Percentiles rank a stretch among this genome's conserved stretches.
phyloP scores from a whole-genome alignment of 805 yeast species.

The Barnettozyma botsteinii region DNA sequence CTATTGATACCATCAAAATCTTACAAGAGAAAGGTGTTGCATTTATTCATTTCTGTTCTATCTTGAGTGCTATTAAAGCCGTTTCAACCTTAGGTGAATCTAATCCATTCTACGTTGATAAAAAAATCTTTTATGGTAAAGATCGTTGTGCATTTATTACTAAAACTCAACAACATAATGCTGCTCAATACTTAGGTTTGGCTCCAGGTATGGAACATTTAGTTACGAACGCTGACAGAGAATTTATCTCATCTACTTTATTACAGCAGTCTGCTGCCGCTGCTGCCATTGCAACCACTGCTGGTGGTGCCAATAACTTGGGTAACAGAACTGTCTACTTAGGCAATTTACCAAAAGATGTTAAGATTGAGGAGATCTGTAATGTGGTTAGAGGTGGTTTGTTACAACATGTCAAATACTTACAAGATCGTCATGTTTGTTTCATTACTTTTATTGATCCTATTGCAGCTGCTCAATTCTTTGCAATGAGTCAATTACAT shows the following conservation, averaged over 20 bases:
- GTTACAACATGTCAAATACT: constrained; percentile 72
- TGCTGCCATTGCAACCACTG: constrained; percentile 92
- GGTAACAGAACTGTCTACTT: constrained; percentile 92
- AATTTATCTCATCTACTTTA: constrained; percentile 59
- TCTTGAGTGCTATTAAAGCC: constrained; percentile 78
- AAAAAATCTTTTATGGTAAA: constrained; percentile 85
- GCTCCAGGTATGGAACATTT: constrained; percentile 85
- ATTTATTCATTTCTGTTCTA: constrained; percentile 84
- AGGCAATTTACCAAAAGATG: constrained; percentile 84
- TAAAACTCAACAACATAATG: constrained; percentile 93
- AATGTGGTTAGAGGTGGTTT: constrained; percentile 95
- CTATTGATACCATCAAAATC: constrained; percentile 79
- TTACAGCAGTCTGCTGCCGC: constrained; percentile 96
- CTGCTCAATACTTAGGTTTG: constrained; percentile 88
- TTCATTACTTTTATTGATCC: constrained; percentile 95
- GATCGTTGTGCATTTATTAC: constrained; percentile 94
- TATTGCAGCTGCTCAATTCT: constrained; percentile 95
- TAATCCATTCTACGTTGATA: constrained; percentile 62
- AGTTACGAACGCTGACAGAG: constrained; percentile 60
- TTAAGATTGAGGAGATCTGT: constrained; percentile 88
- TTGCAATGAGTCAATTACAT: constrained; percentile 87
- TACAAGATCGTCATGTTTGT: constrained; percentile 84
- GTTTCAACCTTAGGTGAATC: constrained; percentile 66
- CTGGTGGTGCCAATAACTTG: constrained; percentile 87
- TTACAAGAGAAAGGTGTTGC: constrained; percentile 79